These are phyloP conservation scores for Neurospora sp. DNA, from an alignment of 495 filamentous ascomycete species.

Conservation along the genomic window DNA sequence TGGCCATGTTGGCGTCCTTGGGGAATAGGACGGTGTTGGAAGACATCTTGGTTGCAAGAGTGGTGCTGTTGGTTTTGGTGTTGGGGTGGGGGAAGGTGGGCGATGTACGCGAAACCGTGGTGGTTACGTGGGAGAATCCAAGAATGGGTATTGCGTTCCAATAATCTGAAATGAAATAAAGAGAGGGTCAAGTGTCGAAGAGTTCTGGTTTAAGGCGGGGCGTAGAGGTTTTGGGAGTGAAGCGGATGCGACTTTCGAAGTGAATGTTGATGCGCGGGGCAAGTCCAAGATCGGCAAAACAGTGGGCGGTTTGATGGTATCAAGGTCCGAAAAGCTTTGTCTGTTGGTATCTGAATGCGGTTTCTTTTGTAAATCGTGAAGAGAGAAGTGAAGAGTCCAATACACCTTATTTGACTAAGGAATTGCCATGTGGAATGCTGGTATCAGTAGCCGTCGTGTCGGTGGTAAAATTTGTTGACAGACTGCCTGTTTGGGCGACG, in stretches of 20 bases:
- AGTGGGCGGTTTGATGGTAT: not conserved
- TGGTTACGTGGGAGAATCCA: not conserved
- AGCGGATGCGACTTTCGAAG: not conserved
- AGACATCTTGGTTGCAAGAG: slow-evolving; percentile 12
- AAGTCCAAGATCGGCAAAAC: not conserved
- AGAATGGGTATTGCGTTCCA: not conserved
- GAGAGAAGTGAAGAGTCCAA: not conserved
- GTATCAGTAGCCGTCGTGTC: not conserved
- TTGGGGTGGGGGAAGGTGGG: not conserved
- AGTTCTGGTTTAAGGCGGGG: not conserved
- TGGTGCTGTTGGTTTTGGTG: not conserved
- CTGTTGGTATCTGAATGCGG: not conserved
- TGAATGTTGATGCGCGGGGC: not conserved
- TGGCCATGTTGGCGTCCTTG: slow-evolving; percentile 48
- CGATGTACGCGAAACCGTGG: not conserved
- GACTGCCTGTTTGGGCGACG: slow-evolving; percentile 15
- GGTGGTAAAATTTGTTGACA: slow-evolving; percentile 17
- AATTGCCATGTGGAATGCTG: not conserved
- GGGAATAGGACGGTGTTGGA: slow-evolving; percentile 39
- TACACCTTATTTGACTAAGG: not conserved
- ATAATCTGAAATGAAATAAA: not conserved
- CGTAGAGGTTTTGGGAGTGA: not conserved
- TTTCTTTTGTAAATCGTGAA: too few relatives aligned
- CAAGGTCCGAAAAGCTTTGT: not conserved
- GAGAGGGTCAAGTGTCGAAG: not conserved